phyloP scores from a whole-genome alignment of 139 green algal species.

The Tetradesmus lagerheimii region DNA sequence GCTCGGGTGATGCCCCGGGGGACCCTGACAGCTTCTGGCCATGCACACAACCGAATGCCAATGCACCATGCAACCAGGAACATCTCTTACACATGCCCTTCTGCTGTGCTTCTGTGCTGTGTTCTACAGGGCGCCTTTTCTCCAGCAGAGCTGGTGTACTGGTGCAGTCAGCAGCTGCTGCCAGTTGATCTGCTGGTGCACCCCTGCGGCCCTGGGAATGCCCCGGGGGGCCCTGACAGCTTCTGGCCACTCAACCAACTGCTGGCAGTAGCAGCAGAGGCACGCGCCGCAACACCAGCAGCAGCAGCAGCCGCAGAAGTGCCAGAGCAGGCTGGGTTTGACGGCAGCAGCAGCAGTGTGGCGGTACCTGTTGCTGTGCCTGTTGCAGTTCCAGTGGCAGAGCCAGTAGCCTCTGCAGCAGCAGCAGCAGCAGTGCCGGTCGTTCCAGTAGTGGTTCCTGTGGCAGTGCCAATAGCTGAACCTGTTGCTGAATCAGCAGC shows the following conservation, averaged over 20 bases:
- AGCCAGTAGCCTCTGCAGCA: not conserved
- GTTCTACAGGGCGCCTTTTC: not conserved
- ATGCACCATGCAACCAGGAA: too few relatives aligned
- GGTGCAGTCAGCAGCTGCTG: conserved; percentile 14
- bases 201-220: not conserved
- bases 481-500: not conserved
- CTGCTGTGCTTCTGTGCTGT: too few relatives aligned
- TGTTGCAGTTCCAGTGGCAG: not conserved
- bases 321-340: not conserved
- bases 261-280: conserved; percentile 2
- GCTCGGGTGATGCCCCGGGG: too few relatives aligned
- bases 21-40: too few relatives aligned
- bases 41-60: too few relatives aligned
- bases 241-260: conserved; percentile 35
- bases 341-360: not conserved
- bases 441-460: not conserved
- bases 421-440: too few relatives aligned
- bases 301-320: not conserved
- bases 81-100: too few relatives aligned
- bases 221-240: not conserved
- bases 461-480: not conserved
- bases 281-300: not conserved
- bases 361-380: not conserved
- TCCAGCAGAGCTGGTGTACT: conserved; percentile 5
- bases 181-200: conserved; percentile 2